Conservation (phyloP, 495 filamentous ascomycete genomes). For the Penicillium salamii region DNA sequence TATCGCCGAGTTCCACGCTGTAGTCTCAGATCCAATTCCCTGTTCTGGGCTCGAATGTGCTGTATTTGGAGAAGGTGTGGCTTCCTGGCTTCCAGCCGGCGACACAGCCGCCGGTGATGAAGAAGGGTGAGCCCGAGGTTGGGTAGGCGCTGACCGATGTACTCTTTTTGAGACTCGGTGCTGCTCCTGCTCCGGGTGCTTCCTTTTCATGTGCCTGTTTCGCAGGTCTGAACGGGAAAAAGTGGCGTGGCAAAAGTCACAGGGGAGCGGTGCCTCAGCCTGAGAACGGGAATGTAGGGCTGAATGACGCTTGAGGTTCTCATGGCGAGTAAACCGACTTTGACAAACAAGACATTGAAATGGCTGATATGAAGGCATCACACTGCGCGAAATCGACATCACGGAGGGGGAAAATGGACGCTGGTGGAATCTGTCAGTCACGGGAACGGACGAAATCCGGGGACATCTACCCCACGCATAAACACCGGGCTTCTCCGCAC, state of each 20-base stretch:
- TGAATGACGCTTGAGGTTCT: constrained; percentile 40
- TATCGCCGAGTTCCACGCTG: not conserved
- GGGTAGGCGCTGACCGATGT: constrained; percentile 8
- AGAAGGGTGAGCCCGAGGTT: not conserved
- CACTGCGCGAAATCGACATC: constrained; percentile 17
- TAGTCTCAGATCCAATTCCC: not conserved
- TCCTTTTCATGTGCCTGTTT: constrained; percentile 35
- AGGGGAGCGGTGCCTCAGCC: constrained; percentile 20
- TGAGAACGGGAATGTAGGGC: constrained; percentile 28
- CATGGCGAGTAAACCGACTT: constrained; percentile 36
- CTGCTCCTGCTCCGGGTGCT: constrained; percentile 29
- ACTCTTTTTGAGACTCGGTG: constrained; percentile 10
- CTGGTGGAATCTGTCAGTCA: not conserved
- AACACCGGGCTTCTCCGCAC: constrained; percentile 6
- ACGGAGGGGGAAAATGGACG: not conserved
- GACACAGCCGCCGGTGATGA: constrained; percentile 2
- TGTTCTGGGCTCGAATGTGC: not conserved
- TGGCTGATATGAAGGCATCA: constrained; percentile 21
- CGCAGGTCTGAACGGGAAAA: constrained; percentile 34
- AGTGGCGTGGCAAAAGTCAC: constrained; percentile 27
- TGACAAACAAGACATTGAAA: constrained; percentile 34
- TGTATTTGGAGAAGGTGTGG: not conserved
- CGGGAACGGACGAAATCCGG: constrained; percentile 8
- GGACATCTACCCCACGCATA: constrained; percentile 3
- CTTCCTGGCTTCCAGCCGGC: not conserved